Conservation (phyloP, 129 eudicot genomes). For the Heracleum sosnowskyi region DNA sequence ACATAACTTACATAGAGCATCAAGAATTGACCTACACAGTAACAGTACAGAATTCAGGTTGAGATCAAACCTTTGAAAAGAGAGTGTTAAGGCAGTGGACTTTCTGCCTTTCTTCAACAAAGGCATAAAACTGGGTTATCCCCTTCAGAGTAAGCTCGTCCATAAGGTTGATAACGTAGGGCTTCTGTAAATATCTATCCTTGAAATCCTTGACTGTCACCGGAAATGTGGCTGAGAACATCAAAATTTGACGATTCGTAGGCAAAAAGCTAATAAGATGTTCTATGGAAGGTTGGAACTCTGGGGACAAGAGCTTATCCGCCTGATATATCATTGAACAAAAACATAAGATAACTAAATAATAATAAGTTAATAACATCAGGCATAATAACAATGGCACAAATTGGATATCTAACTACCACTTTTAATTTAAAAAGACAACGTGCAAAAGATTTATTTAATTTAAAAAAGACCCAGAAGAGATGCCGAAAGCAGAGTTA, state of each 20-base stretch:
- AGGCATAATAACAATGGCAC: not conserved
- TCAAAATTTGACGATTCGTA: constrained; percentile 71
- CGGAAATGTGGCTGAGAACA: constrained; percentile 99
- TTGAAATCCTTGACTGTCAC: constrained; percentile 92
- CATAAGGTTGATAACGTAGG: constrained; percentile 92
- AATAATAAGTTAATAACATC: not conserved
- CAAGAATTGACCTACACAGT: not conserved
- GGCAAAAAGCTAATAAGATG: constrained; percentile 75
- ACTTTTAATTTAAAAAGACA: not conserved
- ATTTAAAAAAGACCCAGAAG: too few relatives aligned
- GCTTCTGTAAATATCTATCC: constrained; percentile 73
- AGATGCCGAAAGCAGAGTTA: too few relatives aligned
- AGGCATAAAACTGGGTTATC: constrained; percentile 91
- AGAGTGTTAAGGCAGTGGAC: constrained; percentile 98
- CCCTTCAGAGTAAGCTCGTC: constrained; percentile 98
- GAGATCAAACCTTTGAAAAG: constrained; percentile 75
- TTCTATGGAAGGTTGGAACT: constrained; percentile 91
- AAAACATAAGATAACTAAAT: not conserved
- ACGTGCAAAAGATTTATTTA: too few relatives aligned
- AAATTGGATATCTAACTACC: not conserved
- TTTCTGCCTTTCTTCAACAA: constrained; percentile 98
- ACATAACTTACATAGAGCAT: not conserved
- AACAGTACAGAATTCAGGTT: not conserved
- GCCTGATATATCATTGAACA: constrained; percentile 44
- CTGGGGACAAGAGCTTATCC: constrained; percentile 92